Conservation (phyloP, 192 early-diverging fungal genomes). For the Rhizophlyctis rosea region DNA sequence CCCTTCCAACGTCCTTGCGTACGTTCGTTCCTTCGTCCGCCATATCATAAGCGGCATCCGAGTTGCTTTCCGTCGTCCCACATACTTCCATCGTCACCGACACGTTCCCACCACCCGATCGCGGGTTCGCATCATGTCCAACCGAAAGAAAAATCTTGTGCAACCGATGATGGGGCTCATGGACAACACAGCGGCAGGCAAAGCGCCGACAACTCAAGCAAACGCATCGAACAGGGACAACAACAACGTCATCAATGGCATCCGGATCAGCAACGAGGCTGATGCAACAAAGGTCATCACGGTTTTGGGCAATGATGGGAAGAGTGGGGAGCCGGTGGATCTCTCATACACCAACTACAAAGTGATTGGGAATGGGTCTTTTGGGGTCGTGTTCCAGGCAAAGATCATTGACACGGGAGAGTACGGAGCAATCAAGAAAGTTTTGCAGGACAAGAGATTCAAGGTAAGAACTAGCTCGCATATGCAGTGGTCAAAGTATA, state of each 20-base stretch:
- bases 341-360: conserved; percentile 89
- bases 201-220: conserved; percentile 5
- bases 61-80: too few relatives aligned
- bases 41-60: too few relatives aligned
- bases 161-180: conserved; percentile 13
- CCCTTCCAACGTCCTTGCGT: too few relatives aligned
- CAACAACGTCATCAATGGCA: conserved; percentile 51
- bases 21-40: too few relatives aligned
- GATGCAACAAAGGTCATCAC: conserved; percentile 41
- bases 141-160: conserved; percentile 21
- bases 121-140: too few relatives aligned
- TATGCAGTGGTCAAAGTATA: too few relatives aligned
- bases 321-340: conserved; percentile 78
- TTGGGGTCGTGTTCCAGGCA: conserved; percentile 97
- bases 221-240: neutral
- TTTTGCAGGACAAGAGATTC: conserved; percentile 97
- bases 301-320: conserved; percentile 82
- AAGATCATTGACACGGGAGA: conserved; percentile 77
- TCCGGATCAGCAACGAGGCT: conserved; percentile 46
- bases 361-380: conserved; percentile 95
- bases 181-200: conserved; percentile 13
- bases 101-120: too few relatives aligned
- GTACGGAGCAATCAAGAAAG: conserved; percentile 96
- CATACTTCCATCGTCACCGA: too few relatives aligned
- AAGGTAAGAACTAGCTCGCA: too few relatives aligned